Base-by-base conservation (phyloP, 2,329 filamentous ascomycete species). In the Helicocarpus griseus region DNA sequence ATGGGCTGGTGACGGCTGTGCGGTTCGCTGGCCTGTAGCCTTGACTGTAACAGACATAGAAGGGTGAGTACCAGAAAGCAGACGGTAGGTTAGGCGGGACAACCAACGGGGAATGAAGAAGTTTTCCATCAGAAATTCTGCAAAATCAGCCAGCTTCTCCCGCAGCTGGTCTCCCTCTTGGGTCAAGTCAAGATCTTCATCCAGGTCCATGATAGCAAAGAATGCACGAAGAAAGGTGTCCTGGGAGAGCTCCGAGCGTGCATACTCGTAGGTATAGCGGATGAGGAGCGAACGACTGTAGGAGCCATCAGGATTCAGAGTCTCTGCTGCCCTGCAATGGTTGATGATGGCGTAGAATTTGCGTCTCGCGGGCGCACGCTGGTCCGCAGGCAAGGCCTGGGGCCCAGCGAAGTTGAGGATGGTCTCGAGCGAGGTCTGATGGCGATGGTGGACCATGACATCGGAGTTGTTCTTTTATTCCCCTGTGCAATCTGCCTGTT, bases 191-290 rank as follows among this genome's bases (percentile, higher is more conserved):
- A 26, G 4, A 22, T 50, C 1, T 13, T 35, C 19, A 36, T 50
- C 39, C 2, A 44, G 4, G 3, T 24, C 31, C 46, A 54, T 43
- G 22, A 35, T 29, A 8, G 33, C 38, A 26, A 53, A 53, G 31
- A 51, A 53, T 13, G 21, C 41, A 2, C 43, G 41, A 13, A 55
- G 36, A 39, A 55, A 51, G 4, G 36, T 53, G 17, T 50, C 51
- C 19, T 39, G 33, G 2, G 38, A 49, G 4, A 52, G 26, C 43
- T 57, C 50, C 2, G 57, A 57, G 22, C 49, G 52, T 22, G 56
- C 49, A 51, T 53, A 54, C 31, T 56, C 53, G 40, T 57, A 58
- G 44, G 51, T 56, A 46, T 54, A 51, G 21, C 56, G 57, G 29
- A 59, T 44, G 33, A 58, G 56, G 17, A 54, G 44, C 38, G 41